These are phyloP conservation scores for Tilletia horrida DNA, from an alignment of 1,284 basidiomycete genomes.

Conservation along the genomic window DNA sequence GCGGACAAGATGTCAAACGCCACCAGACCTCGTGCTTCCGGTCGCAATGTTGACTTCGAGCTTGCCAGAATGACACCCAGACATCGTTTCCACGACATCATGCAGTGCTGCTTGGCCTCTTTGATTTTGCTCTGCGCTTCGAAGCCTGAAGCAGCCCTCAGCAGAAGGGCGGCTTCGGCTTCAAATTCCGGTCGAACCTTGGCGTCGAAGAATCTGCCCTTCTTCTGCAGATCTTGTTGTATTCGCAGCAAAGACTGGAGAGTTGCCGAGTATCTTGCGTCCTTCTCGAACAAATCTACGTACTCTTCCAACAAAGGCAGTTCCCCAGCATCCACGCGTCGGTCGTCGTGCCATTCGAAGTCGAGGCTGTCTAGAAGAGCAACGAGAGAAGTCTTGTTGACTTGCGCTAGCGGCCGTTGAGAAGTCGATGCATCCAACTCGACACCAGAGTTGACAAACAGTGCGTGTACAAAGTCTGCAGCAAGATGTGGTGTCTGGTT, in stretches of 20 bases:
- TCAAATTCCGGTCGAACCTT: constrained; percentile 13
- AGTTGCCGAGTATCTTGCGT: not conserved
- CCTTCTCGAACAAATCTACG: not conserved
- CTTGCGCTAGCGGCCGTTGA: constrained; percentile 9
- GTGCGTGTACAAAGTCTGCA: constrained; percentile 40
- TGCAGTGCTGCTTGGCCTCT: not conserved
- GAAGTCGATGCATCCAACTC: not conserved
- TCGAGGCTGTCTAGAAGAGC: constrained; percentile 80
- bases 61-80: not conserved
- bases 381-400: constrained; percentile 71
- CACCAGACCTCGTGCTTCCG: constrained; percentile 76
- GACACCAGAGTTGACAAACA: constrained; percentile 32
- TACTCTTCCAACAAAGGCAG: constrained; percentile 8
- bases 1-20: constrained; percentile 81
- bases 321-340: constrained; percentile 1
- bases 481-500: constrained; percentile 60
- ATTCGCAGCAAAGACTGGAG: not conserved
- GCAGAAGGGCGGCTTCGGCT: not conserved
- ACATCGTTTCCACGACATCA: not conserved
- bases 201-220: constrained; percentile 10
- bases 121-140: not conserved
- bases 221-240: constrained; percentile 16
- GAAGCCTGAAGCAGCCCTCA: not conserved
- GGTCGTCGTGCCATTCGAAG: constrained; percentile 79
- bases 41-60: constrained; percentile 59